Base-by-base conservation (phyloP, 1,284 basidiomycete genomes). In the Vanrija sp. region DNA sequence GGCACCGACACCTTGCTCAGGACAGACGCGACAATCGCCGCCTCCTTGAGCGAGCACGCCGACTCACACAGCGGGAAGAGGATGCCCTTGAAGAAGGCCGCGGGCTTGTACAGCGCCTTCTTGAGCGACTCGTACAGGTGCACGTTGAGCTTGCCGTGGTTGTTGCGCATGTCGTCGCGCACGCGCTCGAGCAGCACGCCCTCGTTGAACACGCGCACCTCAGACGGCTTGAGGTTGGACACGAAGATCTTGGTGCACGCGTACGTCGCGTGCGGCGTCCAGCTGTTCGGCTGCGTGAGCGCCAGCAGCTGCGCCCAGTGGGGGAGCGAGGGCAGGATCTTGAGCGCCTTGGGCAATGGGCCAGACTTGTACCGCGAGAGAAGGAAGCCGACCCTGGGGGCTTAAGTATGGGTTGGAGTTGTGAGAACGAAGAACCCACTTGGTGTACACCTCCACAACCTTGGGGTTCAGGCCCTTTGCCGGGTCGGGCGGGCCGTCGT, bases 11-110 rank as follows among this genome's bases (percentile, higher is more conserved):
- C 91, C 72, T 89, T 92, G 10, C 90, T 83, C 12, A 99, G 80
- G 18, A 99, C 86, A 0, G 92, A 96, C 4, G 91, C 93, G 54
- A 98, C 81, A 56, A 99, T 94, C 4, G 93, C 89, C 0, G 94
- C 92, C 79, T 98, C 96, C 72, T 94, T 95, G 43, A 99, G 80
- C 0, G 92, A 89, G 68, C 92, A 94, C 15, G 89, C 88, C 45
- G 79, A 80, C 83, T 96, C 92, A 63, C 95, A 84, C 67, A 99
- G 81, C 1, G 96, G 96, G 76, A 98, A 98, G 38, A 99, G 82
- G 57, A 99, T 87, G 5, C 95, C 96, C 77, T 98, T 98, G 83
- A 98, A 98, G 74, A 98, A 98, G 1, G 96, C 94, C 1, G 89
- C 89, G 5, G 96, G 96, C 76, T 98, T 99, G 78, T 95, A 98